These are phyloP conservation scores for Microsporum ferrugineum DNA, from an alignment of 2,329 filamentous ascomycete genomes.

Conservation along the genomic window DNA sequence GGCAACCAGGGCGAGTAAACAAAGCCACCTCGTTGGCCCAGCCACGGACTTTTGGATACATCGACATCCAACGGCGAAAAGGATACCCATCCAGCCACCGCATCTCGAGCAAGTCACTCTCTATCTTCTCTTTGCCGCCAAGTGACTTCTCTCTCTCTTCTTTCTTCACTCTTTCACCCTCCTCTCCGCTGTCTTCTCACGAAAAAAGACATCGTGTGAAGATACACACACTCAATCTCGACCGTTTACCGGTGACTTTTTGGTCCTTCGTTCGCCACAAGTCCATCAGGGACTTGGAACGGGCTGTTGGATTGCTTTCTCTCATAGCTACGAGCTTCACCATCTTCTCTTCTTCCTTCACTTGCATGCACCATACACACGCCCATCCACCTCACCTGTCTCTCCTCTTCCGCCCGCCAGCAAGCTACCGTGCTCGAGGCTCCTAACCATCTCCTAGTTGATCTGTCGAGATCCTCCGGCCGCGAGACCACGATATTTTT, in stretches of 20 bases:
- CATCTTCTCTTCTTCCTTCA: background rate
- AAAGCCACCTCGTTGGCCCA: conserved; percentile 30
- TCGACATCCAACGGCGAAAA: background rate
- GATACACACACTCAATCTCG: background rate
- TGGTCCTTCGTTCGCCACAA: background rate
- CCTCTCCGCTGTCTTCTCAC: background rate
- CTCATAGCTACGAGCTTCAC: background rate
- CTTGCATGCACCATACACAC: background rate
- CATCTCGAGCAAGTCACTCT: background rate
- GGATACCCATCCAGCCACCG: conserved; percentile 8
- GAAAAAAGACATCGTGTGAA: background rate
- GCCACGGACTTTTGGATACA: conserved; percentile 20
- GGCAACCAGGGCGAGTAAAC: conserved; percentile 30
- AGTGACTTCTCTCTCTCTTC: background rate
- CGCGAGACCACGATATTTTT: too few species aligned
- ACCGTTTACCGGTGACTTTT: background rate
- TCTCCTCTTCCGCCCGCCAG: background rate
- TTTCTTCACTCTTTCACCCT: background rate
- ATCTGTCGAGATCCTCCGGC: background rate
- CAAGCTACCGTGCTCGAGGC: background rate
- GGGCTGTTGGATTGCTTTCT: background rate
- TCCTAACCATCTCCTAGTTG: conserved; percentile 5
- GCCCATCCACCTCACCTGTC: background rate
- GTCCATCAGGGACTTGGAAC: background rate
- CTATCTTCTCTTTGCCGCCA: background rate